Evolutionary conservation across 345 rosid genomes (phyloP).

Genomic region (Euphorbia lathyris): DNA sequence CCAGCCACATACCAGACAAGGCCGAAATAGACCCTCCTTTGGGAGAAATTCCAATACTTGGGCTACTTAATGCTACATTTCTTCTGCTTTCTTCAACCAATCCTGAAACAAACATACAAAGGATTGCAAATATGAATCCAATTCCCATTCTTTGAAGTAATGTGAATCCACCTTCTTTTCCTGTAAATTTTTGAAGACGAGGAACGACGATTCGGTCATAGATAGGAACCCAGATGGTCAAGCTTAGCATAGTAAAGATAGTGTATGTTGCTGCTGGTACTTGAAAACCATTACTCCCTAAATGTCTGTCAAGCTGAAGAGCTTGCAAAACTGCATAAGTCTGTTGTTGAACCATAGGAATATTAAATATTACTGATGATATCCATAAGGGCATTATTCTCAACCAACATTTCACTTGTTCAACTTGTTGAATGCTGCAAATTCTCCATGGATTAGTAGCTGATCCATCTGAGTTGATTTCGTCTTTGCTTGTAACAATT

Average conservation of each 20-base stretch:
- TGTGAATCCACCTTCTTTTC: constrained; percentile 43
- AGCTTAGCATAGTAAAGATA: constrained; percentile 51
- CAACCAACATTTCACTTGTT: constrained; percentile 57
- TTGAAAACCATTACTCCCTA: constrained; percentile 33
- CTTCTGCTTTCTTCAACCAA: constrained; percentile 19
- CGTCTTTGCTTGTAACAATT: constrained; percentile 37
- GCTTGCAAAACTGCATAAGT: constrained; percentile 61
- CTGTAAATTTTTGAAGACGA: constrained; percentile 33
- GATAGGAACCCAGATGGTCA: constrained; percentile 50
- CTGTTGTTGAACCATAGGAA: constrained; percentile 47
- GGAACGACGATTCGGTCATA: constrained; percentile 53
- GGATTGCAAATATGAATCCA: constrained; percentile 17
- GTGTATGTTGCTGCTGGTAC: constrained; percentile 52
- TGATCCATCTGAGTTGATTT: constrained; percentile 44
- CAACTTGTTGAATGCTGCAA: constrained; percentile 66
- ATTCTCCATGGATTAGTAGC: constrained; percentile 55
- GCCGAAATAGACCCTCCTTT: constrained; percentile 19
- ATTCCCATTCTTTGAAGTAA: constrained; percentile 26
- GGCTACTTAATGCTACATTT: constrained; percentile 12
- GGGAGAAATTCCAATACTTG: constrained; percentile 4
- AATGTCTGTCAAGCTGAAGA: constrained; percentile 45
- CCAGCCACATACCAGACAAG: constrained; percentile 23
- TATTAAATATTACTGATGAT: constrained; percentile 38
- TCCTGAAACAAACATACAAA: constrained; percentile 14
- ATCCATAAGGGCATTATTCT: constrained; percentile 62